Conservation (phyloP, 768 basidiomycete genomes). For the Suillus paluster region DNA sequence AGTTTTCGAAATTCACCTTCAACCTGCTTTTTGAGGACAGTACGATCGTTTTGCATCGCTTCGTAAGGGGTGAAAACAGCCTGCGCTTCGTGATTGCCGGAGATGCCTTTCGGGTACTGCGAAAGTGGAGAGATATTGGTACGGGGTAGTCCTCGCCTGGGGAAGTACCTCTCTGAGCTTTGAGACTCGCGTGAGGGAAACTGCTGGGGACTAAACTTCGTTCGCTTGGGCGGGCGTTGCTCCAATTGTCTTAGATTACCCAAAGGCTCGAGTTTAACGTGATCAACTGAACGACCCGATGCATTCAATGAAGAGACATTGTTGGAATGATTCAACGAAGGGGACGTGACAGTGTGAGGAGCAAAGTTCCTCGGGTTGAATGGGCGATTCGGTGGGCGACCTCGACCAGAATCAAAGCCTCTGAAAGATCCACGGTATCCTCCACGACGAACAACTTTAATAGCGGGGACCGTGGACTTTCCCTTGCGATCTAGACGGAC, state of each 20-base stretch:
- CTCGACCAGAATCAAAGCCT: background rate
- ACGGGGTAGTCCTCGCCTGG: background rate
- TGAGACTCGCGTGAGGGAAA: background rate
- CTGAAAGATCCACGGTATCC: background rate
- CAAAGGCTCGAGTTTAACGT: background rate
- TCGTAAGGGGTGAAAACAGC: background rate
- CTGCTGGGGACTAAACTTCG: background rate
- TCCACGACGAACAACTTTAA: constrained; percentile 17
- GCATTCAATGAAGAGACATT: background rate
- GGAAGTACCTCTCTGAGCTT: background rate
- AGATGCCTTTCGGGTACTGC: constrained; percentile 18
- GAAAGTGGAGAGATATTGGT: constrained; percentile 14
- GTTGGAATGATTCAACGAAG: background rate
- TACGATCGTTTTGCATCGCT: background rate
- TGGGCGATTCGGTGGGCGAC: background rate
- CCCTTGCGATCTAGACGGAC: constrained; percentile 41
- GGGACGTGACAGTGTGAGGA: background rate
- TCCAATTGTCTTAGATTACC: background rate
- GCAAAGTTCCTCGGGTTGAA: background rate
- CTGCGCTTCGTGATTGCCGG: constrained; percentile 12
- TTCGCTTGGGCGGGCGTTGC: background rate
- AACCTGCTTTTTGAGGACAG: background rate
- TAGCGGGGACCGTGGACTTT: constrained; percentile 28
- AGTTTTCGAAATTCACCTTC: background rate
- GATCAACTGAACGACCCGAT: background rate